These are phyloP conservation scores for Nannochloris sp. DNA, from an alignment of 139 green algal species.

Conservation along the genomic window DNA sequence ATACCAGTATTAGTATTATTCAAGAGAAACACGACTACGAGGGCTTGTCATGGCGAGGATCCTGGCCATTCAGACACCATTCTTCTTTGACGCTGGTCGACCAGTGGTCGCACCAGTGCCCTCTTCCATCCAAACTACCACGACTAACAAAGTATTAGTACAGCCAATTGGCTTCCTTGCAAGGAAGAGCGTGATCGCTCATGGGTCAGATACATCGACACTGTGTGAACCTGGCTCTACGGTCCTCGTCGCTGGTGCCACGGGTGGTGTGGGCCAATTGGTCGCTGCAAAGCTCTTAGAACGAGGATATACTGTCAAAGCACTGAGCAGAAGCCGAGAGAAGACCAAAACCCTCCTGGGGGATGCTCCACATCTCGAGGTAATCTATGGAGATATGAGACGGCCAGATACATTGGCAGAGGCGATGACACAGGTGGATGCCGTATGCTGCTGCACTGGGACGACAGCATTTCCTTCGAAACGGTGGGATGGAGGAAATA, in stretches of 20 bases:
- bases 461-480: conserved; percentile 84
- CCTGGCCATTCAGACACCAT: too few species aligned
- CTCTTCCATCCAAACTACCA: too few species aligned
- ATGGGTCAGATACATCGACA: neutral
- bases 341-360: conserved; percentile 49
- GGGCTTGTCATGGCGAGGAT: too few species aligned
- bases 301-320: conserved; percentile 60
- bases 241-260: conserved; percentile 63
- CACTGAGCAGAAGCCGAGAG: conserved; percentile 40
- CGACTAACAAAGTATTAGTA: too few species aligned
- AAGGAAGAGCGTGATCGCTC: neutral
- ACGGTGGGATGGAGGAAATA: conserved; percentile 70
- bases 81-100: too few species aligned
- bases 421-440: conserved; percentile 32
- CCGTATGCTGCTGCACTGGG: conserved; percentile 61
- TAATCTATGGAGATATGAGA: conserved; percentile 27
- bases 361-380: conserved; percentile 23
- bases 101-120: too few species aligned
- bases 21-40: too few species aligned
- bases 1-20: too few species aligned
- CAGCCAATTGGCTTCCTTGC: too few species aligned
- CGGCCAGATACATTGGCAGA: conserved; percentile 16
- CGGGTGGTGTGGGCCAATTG: conserved; percentile 79
- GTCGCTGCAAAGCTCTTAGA: conserved; percentile 73
- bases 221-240: conserved; percentile 36